These are phyloP conservation scores for Pseudogymnoascus sp. DNA, from an alignment of 2,329 filamentous ascomycete genomes.

Conservation along the genomic window DNA sequence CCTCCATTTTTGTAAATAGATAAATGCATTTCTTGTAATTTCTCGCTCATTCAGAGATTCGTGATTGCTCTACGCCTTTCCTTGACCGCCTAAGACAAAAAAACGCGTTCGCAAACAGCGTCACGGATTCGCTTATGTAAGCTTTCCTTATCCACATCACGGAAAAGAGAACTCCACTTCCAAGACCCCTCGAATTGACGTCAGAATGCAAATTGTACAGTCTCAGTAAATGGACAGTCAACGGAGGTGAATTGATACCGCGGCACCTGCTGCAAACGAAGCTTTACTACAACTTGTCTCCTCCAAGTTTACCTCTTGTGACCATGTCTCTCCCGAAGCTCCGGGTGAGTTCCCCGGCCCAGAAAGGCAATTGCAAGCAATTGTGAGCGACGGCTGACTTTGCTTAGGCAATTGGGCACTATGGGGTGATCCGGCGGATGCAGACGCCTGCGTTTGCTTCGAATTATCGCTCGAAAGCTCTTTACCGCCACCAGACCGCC, in stretches of 20 bases:
- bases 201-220: neutral
- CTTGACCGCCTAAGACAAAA: neutral
- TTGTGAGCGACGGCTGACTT: neutral
- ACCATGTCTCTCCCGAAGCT: neutral
- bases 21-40: neutral
- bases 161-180: constrained; percentile 1
- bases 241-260: constrained; percentile 1
- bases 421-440: neutral
- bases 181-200: constrained; percentile 4
- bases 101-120: neutral
- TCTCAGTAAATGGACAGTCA: constrained; percentile 6
- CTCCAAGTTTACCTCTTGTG: neutral
- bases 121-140: neutral
- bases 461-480: neutral
- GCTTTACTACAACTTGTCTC: neutral
- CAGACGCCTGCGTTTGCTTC: neutral
- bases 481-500: neutral
- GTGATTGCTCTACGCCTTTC: neutral
- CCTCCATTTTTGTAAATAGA: neutral
- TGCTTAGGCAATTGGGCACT: neutral
- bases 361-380: neutral
- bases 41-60: neutral
- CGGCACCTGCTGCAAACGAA: neutral
- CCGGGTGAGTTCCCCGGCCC: neutral
- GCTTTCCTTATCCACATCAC: neutral